Evolutionary conservation across 768 basidiomycete species (phyloP).

Genomic region (Butyriboletus loyo): DNA sequence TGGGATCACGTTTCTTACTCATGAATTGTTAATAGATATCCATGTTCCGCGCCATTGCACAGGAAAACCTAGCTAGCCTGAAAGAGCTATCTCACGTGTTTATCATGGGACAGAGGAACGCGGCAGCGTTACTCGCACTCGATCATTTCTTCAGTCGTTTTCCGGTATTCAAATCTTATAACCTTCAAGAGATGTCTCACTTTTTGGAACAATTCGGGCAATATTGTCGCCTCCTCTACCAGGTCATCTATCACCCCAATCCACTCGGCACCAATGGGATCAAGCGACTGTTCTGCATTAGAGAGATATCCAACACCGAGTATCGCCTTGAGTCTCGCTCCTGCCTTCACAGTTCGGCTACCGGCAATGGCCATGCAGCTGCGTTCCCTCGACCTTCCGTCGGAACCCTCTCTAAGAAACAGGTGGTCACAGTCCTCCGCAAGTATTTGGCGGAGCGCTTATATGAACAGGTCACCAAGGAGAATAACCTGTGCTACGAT

Average conservation of each 20-base stretch:
- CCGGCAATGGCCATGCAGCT: background rate
- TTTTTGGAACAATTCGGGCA: constrained; percentile 2
- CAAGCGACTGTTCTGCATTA: constrained; percentile 27
- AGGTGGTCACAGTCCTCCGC: constrained; percentile 25
- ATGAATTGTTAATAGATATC: constrained; percentile 8
- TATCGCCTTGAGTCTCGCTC: constrained; percentile 1
- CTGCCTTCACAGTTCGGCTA: constrained; percentile 6
- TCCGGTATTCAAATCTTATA: constrained; percentile 19
- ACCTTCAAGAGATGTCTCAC: constrained; percentile 11
- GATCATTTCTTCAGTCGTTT: constrained; percentile 4
- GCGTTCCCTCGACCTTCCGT: background rate
- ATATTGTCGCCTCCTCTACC: constrained; percentile 1
- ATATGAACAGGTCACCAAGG: constrained; percentile 24
- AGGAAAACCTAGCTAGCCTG: constrained; percentile 27
- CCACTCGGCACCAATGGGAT: constrained; percentile 12
- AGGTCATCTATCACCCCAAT: background rate
- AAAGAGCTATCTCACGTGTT: constrained; percentile 33
- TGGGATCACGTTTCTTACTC: background rate
- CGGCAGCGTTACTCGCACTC: constrained; percentile 7
- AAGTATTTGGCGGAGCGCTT: constrained; percentile 27
- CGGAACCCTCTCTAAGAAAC: constrained; percentile 18
- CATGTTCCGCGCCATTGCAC: constrained; percentile 35
- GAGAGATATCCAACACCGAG: constrained; percentile 3
- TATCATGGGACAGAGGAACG: background rate
- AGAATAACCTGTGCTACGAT: constrained; percentile 31